These are phyloP conservation scores for Ophiostoma piceae DNA, from an alignment of 2,329 filamentous ascomycete genomes.

Conservation along the genomic window DNA sequence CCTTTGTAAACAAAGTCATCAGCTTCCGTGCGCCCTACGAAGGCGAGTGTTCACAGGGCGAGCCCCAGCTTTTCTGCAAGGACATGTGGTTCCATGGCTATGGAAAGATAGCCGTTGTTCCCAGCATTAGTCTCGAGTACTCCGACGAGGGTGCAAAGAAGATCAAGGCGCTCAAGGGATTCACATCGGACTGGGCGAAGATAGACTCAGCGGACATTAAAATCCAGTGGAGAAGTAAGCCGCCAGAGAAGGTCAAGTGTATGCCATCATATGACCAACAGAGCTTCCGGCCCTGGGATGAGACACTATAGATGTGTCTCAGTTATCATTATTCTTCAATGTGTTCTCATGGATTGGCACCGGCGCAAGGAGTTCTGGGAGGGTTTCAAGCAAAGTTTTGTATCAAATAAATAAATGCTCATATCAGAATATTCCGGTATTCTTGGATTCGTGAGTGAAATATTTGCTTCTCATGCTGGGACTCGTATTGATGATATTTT, in stretches of 20 bases:
- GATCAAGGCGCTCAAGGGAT: constrained; percentile 50
- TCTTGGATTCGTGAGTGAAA: too few relatives aligned
- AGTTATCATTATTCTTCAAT: neutral
- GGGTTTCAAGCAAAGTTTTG: neutral
- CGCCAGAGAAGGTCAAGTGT: constrained; percentile 46
- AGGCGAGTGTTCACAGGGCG: constrained; percentile 50
- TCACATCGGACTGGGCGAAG: constrained; percentile 37
- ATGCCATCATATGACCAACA: constrained; percentile 42
- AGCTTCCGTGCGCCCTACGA: constrained; percentile 22
- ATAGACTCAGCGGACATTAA: constrained; percentile 28
- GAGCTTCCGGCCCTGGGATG: constrained; percentile 41
- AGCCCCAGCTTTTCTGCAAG: constrained; percentile 53
- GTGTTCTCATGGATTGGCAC: neutral
- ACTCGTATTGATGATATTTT: too few relatives aligned
- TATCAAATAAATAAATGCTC: neutral
- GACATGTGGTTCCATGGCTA: constrained; percentile 50
- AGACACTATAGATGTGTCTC: constrained; percentile 23
- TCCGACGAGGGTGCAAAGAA: constrained; percentile 40
- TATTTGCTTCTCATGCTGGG: too few relatives aligned
- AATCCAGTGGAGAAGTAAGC: constrained; percentile 42
- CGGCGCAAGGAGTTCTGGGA: neutral
- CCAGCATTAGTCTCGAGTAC: constrained; percentile 53
- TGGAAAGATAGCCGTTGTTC: constrained; percentile 51
- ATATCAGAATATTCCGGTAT: too few relatives aligned
- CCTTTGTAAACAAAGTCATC: constrained; percentile 36